phyloP scores from a whole-genome alignment of 2,329 filamentous ascomycete genomes.

The Elsinoe arachidis region DNA sequence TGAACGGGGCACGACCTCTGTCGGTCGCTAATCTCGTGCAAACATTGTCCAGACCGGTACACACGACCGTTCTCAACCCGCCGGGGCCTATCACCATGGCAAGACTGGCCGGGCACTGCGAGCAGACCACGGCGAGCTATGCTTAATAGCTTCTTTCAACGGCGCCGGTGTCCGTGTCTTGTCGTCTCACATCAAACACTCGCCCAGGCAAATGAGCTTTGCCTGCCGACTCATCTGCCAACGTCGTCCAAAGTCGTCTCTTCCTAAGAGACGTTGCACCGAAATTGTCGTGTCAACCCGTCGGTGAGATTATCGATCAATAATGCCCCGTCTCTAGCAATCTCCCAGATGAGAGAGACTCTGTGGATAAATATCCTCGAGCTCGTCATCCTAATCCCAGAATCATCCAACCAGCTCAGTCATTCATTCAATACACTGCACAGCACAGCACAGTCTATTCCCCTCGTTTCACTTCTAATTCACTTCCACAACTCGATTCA shows the following conservation, averaged over 20 bases:
- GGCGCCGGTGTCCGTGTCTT: conserved; percentile 5
- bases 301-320: conserved; percentile 10
- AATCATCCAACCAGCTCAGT: conserved; percentile 4
- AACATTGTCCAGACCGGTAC: background rate
- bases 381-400: conserved; percentile 5
- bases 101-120: background rate
- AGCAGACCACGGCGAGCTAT: background rate
- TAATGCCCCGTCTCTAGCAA: background rate
- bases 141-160: conserved; percentile 3
- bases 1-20: background rate
- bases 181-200: background rate
- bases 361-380: background rate
- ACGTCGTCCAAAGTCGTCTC: background rate
- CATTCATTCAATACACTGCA: background rate
- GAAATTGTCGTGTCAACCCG: conserved; percentile 3
- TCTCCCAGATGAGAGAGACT: background rate
- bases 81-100: background rate
- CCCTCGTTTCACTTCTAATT: background rate
- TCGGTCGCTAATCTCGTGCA: background rate
- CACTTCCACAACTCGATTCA: background rate
- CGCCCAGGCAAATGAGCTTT: background rate
- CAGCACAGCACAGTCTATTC: background rate
- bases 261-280: background rate
- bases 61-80: conserved; percentile 4
- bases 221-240: conserved; percentile 2